Percentiles rank a stretch among this genome's conserved stretches.
Conservation (phyloP, 768 basidiomycete species). For the Russula sp. region DNA sequence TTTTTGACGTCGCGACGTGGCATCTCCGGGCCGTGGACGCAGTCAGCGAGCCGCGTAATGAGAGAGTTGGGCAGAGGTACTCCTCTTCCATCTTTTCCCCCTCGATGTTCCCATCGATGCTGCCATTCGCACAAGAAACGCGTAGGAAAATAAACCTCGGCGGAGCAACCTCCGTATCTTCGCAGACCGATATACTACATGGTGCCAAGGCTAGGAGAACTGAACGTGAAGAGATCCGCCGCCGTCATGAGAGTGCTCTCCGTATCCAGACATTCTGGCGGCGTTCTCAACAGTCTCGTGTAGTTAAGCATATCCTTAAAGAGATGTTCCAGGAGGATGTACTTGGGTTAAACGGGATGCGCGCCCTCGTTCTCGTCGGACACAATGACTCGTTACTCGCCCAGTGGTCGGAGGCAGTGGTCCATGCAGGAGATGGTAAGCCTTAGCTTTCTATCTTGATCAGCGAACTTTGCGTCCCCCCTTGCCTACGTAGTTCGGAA, state of each 20-base stretch:
- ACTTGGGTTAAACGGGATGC: slow-evolving; percentile 45
- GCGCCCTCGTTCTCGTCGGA: slow-evolving; percentile 60
- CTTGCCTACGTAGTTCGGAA: not conserved
- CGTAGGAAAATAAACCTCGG: slow-evolving; percentile 70
- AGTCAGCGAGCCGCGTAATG: slow-evolving; percentile 8
- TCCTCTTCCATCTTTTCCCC: not conserved
- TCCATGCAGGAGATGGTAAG: slow-evolving; percentile 27
- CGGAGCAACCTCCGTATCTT: slow-evolving; percentile 45
- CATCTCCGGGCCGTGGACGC: not conserved
- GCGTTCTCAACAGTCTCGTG: slow-evolving; percentile 37
- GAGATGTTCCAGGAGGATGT: slow-evolving; percentile 45
- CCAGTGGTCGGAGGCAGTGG: slow-evolving; percentile 39
- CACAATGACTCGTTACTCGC: slow-evolving; percentile 39
- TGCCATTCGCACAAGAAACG: slow-evolving; percentile 45
- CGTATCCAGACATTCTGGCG: slow-evolving; percentile 69
- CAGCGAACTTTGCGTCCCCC: not conserved
- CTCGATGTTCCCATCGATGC: slow-evolving; percentile 23
- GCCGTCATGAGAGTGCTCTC: slow-evolving; percentile 49
- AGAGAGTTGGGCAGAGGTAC: not conserved
- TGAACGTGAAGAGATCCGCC: slow-evolving; percentile 50
- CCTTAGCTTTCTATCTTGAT: not conserved
- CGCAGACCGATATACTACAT: slow-evolving; percentile 51
- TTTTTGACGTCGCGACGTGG: not conserved
- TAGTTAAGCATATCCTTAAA: slow-evolving; percentile 40
- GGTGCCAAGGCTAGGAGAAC: slow-evolving; percentile 53